Evolutionary conservation across 1,139 yeast species (phyloP).

Genomic region (Suhomyces bolitotheri): DNA sequence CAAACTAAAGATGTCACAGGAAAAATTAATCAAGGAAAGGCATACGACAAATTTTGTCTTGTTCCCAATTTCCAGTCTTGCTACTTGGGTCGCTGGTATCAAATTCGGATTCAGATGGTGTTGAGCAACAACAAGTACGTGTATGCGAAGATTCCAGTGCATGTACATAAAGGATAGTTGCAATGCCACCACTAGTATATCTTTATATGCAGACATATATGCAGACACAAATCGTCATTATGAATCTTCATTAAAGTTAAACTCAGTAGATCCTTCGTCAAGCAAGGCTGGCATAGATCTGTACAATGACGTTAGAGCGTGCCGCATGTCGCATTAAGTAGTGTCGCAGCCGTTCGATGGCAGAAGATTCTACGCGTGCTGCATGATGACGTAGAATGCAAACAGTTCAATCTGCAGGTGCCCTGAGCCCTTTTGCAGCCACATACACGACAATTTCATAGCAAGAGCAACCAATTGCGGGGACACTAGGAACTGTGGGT

Average conservation of each 20-base stretch:
- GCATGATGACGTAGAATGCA: constrained; percentile 4
- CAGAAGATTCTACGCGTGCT: no score
- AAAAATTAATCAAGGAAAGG: constrained; percentile 1
- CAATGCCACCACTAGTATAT: no score
- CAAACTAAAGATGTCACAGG: constrained; percentile 3
- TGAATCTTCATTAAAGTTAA: no score
- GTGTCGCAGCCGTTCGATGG: no score
- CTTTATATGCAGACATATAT: no score
- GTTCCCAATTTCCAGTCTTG: constrained; percentile 30
- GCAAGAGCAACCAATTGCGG: constrained; percentile 9
- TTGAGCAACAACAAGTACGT: constrained; percentile 22
- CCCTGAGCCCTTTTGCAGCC: constrained; percentile 8
- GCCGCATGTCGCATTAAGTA: no score
- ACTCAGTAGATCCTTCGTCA: no score
- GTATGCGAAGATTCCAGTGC: constrained; percentile 22
- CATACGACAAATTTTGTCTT: constrained; percentile 20
- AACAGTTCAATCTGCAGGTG: no score
- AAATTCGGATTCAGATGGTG: constrained; percentile 18
- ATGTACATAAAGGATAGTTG: constrained; percentile 2
- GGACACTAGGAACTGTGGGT: no score
- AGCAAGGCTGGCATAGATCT: no score
- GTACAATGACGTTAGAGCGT: no score
- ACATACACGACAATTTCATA: constrained; percentile 10
- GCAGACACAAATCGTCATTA: no score
- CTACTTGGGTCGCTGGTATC: constrained; percentile 24